Base-by-base conservation (phyloP, 2,329 filamentous ascomycete genomes). In the Annulohypoxylon truncatum region DNA sequence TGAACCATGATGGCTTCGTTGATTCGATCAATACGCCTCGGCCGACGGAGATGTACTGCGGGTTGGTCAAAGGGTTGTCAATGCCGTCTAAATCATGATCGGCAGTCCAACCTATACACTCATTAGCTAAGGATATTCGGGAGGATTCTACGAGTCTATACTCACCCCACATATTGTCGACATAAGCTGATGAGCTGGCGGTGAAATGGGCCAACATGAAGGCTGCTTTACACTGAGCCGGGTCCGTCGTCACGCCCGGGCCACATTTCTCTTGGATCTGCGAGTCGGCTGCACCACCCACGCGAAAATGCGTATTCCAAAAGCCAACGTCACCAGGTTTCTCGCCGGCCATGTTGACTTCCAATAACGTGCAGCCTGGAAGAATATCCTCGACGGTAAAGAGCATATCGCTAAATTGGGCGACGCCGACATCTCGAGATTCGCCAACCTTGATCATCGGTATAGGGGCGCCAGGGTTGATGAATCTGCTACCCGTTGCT, bases 101-200 rank as follows among this genome's bases (percentile, higher is more conserved):
- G 10, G 81, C 80, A 1, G 76, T 76, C 80, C 79, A 82, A 55
- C 42, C 59, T 61, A 28, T 42, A 55, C 10, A 42, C 10, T n/a
- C 18, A 31, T 61, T 48, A 61, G 50, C 50, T 58, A 46, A 53
- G 22, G n/a, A 22, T n/a, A 3, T 57, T 64, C 8, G 44, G 50
- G 33, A 20, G 10, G 35, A 42, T 31, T 18, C 50, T 28, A 42
- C n/a, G 53, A 53, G 62, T 5, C 76, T 72, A 33, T 22, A 78
- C 77, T 80, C 79, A 82, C 80, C 81, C 85, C 83, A 86, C 64
- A 80, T 79, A 66, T 85, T 86, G 71, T 88, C 85, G 48, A 87
- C 79, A 68, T 87, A 87, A 6, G 81, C 81, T 1, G 82, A 82
- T 0, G 81, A 81, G 0, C 76, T 77, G 6, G 74, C 63, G 0